A percentile compares a stretch with the other conserved stretches of the same genome.
Conservation (phyloP, 1,139 yeast species). For the Saccharomycopsis phalli region DNA sequence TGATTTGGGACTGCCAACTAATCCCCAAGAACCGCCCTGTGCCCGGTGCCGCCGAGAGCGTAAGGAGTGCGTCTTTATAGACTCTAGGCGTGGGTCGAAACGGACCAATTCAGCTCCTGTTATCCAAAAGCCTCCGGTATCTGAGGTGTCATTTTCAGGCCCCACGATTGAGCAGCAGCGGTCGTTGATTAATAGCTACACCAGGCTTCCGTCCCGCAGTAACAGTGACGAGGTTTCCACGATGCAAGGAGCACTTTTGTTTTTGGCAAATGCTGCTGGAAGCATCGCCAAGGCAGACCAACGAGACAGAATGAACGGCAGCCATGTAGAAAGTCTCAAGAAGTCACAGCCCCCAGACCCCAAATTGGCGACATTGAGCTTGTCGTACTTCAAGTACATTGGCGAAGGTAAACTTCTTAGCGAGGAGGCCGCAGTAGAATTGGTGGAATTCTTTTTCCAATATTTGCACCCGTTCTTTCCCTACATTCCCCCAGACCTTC, state of each 20-base stretch:
- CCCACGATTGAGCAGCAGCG: constrained; percentile 11
- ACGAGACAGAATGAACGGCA: too few relatives aligned
- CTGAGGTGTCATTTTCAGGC: too few relatives aligned
- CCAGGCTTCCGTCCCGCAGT: neutral
- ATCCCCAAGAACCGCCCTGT: constrained; percentile 78
- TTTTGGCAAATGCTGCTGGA: constrained; percentile 70
- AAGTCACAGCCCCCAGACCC: neutral
- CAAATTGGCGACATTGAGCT: constrained; percentile 36
- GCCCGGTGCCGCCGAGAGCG: constrained; percentile 75
- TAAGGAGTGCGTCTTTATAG: constrained; percentile 71
- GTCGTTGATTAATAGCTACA: constrained; percentile 4
- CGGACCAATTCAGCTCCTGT: neutral
- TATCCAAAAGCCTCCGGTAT: too few relatives aligned
- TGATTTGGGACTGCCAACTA: constrained; percentile 68
- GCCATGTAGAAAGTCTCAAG: constrained; percentile 22
- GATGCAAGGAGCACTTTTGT: constrained; percentile 61
- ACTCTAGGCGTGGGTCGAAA: constrained; percentile 27
- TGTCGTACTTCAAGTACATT: constrained; percentile 59
- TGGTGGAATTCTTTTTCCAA: constrained; percentile 59
- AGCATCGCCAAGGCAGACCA: constrained; percentile 55
- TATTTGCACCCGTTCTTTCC: constrained; percentile 90
- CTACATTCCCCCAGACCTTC: constrained; percentile 67
- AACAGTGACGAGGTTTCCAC: constrained; percentile 29
- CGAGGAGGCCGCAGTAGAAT: constrained; percentile 55
- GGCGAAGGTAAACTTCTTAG: constrained; percentile 53